A percentile compares a stretch with the other conserved stretches of the same genome.
Evolutionary conservation across 2,329 filamentous ascomycete genomes (phyloP).

Genomic region (Cercospora sesami): DNA sequence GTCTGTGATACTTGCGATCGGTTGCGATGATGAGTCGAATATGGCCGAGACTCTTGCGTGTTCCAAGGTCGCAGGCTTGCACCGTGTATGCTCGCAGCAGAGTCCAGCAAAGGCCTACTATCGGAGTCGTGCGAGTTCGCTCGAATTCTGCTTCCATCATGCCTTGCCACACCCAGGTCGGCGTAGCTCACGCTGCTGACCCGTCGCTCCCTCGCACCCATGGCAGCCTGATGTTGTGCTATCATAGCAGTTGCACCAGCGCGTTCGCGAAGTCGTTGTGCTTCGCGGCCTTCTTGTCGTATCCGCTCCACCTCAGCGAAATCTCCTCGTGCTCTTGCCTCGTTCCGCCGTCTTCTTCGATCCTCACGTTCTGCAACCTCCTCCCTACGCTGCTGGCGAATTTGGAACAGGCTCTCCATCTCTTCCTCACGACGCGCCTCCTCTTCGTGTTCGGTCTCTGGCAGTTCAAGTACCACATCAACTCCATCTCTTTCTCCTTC

Average conservation of each 20-base stretch:
- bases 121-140: slow-evolving; percentile 74
- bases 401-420: slow-evolving; percentile 91
- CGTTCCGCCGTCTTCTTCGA: slow-evolving; percentile 65
- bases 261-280: slow-evolving; percentile 46
- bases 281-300: slow-evolving; percentile 55
- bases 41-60: slow-evolving; percentile 25
- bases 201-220: slow-evolving; percentile 58
- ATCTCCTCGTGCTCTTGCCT: slow-evolving; percentile 73
- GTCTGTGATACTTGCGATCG: slow-evolving; percentile 43
- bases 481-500: slow-evolving; percentile 92
- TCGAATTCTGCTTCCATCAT: slow-evolving; percentile 73
- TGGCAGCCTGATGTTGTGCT: slow-evolving; percentile 61
- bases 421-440: slow-evolving; percentile 78
- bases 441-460: slow-evolving; percentile 75
- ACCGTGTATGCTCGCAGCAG: slow-evolving; percentile 63
- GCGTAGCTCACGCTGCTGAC: slow-evolving; percentile 76
- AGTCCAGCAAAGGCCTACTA: slow-evolving; percentile 67
- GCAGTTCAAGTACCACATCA: slow-evolving; percentile 84
- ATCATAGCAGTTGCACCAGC: slow-evolving; percentile 49
- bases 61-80: slow-evolving; percentile 35
- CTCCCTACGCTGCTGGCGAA: slow-evolving; percentile 72
- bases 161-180: slow-evolving; percentile 71
- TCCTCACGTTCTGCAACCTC: slow-evolving; percentile 77
- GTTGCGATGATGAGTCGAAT: slow-evolving; percentile 43
- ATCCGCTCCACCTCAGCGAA: slow-evolving; percentile 66